Percentiles rank a stretch among this genome's conserved stretches.
Conservation (phyloP, 2,329 filamentous ascomycete genomes). For the Pseudocercospora fijiensis region DNA sequence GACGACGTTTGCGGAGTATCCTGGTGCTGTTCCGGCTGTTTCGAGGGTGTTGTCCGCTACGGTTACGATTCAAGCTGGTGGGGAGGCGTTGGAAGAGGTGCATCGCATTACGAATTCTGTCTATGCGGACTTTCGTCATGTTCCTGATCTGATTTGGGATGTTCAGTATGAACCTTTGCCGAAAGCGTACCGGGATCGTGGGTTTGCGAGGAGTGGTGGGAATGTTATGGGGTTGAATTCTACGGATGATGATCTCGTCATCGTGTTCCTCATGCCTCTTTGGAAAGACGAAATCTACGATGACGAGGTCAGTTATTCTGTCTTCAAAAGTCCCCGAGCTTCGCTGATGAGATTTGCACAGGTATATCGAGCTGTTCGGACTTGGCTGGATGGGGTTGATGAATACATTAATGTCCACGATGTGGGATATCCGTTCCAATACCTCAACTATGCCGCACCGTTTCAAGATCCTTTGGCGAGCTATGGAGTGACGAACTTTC, state of each 20-base stretch:
- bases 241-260: conserved; percentile 16
- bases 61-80: conserved; percentile 7
- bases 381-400: conserved; percentile 10
- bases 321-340: not conserved
- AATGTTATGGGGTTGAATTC: conserved; percentile 20
- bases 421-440: conserved; percentile 11
- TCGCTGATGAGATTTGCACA: not conserved
- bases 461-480: conserved; percentile 18
- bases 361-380: not conserved
- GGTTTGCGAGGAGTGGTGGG: not conserved
- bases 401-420: conserved; percentile 13
- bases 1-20: conserved; percentile 9
- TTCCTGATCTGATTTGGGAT: conserved; percentile 14
- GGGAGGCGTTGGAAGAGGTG: not conserved
- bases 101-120: conserved; percentile 10
- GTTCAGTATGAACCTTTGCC: conserved; percentile 17
- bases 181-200: conserved; percentile 8
- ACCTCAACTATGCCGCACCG: conserved; percentile 11
- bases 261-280: conserved; percentile 11
- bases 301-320: not conserved
- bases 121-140: conserved; percentile 3
- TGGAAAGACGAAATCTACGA: conserved; percentile 9
- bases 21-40: conserved; percentile 8
- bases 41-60: conserved; percentile 13
- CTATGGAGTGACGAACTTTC: conserved; percentile 16